These are phyloP conservation scores for Mycena albidolilacea DNA, from an alignment of 768 basidiomycete genomes.

Conservation along the genomic window DNA sequence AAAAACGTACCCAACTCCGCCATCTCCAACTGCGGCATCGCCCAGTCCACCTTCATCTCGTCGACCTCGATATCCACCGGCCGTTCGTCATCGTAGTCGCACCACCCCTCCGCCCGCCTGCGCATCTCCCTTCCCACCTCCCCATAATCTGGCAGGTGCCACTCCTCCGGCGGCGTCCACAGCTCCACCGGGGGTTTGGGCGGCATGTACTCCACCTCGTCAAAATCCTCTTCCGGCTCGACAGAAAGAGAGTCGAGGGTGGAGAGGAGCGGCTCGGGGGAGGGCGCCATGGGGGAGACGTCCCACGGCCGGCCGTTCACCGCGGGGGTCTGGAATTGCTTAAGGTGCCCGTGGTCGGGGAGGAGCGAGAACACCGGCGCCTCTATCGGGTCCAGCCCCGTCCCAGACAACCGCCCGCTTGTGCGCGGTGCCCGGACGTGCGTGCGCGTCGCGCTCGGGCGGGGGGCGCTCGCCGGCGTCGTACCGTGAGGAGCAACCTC, in stretches of 20 bases:
- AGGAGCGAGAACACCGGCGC: background rate
- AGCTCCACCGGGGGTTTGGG: constrained; percentile 59
- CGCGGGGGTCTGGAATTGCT: constrained; percentile 74
- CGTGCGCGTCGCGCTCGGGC: constrained; percentile 80
- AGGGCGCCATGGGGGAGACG: constrained; percentile 66
- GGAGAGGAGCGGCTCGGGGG: constrained; percentile 42
- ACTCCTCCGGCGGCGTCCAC: constrained; percentile 58
- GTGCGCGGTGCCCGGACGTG: constrained; percentile 71
- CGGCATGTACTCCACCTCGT: constrained; percentile 68
- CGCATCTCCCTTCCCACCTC: constrained; percentile 55
- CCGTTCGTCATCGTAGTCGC: constrained; percentile 49
- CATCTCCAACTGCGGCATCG: constrained; percentile 50
- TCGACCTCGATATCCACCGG: constrained; percentile 49
- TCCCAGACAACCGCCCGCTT: constrained; percentile 38
- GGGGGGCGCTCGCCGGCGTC: constrained; percentile 59
- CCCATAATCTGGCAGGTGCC: constrained; percentile 61
- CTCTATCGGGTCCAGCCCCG: background rate
- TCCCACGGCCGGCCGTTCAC: constrained; percentile 84
- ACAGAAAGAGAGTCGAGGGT: constrained; percentile 20
- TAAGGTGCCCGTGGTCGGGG: background rate
- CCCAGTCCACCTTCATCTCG: constrained; percentile 40
- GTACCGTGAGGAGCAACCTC: constrained; percentile 30
- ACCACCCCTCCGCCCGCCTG: constrained; percentile 51
- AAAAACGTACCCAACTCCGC: constrained; percentile 46
- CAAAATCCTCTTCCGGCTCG: constrained; percentile 50